Evolutionary conservation across 805 yeast species (phyloP), one percentile per base, ranked within the genome.

Genomic region (Saturnispora kantuleensis): DNA sequence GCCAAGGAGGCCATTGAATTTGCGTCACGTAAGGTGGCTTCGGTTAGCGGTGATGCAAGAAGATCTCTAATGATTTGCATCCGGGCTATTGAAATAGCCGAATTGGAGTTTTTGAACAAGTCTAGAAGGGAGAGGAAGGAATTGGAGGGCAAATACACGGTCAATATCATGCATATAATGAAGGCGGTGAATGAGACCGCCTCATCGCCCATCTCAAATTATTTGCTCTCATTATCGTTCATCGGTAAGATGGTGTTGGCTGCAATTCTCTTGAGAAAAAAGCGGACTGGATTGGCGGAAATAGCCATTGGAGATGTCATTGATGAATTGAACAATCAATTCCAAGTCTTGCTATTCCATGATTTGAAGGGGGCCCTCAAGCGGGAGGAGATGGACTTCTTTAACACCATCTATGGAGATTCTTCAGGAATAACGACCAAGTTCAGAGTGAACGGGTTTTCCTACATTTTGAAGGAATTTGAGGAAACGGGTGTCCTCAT

Each of bases 41-140:
- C 93, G 64, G 97, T 93, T 3, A 84, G 94, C 59, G 98, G 99
- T 47, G 99, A 93, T 68, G 98, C 97, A 1, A 71, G 99, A 56
- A 69, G 97, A 47, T 97, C 96, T 0, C 67, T 93, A 45, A 83
- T 83, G 46, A 84, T 93, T 18, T 84, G 96, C 56, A 73, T 89
- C 33, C 68, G 97, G 46, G 96, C 97, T 0, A 82, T 89, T 7
- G 96, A 87, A 57, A 69, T 89, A 29, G 95, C 96, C 0, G 94
- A 86, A 56, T 56, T 63, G 31, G 84, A 80, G 48, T 76, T 70
- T 54, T 55, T 70, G 56, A 54, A 58, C 33, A 62, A 64, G 31
- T 47, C 56, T 1, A 52, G 56, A 17, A 59, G 54, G 10, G 62
- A 53, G 44, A 49, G 56, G 35, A 50, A 54, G 31, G 39, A 51